phyloP scores from a whole-genome alignment of 441 rosid genomes.

The Populus hybrid region DNA sequence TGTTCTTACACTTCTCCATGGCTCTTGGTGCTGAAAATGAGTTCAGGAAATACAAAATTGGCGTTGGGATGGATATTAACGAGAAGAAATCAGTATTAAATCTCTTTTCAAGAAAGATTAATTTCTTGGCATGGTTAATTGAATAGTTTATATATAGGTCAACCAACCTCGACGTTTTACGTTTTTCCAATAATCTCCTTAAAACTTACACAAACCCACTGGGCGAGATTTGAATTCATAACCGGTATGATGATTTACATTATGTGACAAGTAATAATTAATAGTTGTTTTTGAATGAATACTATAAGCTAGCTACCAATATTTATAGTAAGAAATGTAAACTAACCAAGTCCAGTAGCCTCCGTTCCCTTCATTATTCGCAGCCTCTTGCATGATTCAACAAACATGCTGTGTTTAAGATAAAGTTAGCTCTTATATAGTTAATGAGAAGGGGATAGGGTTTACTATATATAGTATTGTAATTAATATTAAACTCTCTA shows the following conservation, averaged over 20 bases:
- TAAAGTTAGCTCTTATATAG: not conserved
- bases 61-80: not conserved
- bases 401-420: constrained; percentile 43
- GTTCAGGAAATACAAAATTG: not conserved
- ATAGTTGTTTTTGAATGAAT: not conserved
- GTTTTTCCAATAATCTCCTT: no score
- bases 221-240: no score
- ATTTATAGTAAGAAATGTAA: not conserved
- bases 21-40: constrained; percentile 23
- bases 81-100: not conserved
- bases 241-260: not conserved
- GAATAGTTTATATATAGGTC: no score
- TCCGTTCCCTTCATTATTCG: constrained; percentile 59
- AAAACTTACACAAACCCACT: no score
- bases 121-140: no score
- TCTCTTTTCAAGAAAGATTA: no score
- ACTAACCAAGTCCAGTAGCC: constrained; percentile 47
- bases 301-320: not conserved
- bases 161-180: no score
- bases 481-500: not conserved
- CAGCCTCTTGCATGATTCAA: constrained; percentile 53
- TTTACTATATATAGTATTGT: no score
- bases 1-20: constrained; percentile 37
- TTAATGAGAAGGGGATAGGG: not conserved
- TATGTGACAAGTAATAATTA: not conserved